phyloP scores from a whole-genome alignment of 139 green algal species.

The Tetraselmis chui region DNA sequence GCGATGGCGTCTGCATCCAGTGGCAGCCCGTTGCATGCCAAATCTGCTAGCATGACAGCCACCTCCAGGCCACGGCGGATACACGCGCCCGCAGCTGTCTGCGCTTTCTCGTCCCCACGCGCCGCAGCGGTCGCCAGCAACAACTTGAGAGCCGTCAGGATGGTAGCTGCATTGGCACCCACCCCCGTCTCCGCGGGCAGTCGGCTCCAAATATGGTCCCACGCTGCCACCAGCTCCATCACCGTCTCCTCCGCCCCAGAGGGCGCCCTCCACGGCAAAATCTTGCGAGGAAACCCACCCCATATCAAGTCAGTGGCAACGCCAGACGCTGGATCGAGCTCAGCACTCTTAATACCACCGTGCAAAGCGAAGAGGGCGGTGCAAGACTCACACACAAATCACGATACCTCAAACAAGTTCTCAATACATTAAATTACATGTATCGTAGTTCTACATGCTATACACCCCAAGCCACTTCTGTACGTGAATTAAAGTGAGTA shows the following conservation, averaged over 20 bases:
- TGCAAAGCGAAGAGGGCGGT: too few species aligned
- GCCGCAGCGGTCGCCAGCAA: background rate
- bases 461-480: too few species aligned
- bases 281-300: background rate
- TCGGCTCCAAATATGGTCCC: background rate
- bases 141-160: background rate
- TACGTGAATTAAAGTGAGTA: too few species aligned
- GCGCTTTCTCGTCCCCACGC: background rate
- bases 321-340: too few species aligned
- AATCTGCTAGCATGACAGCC: slow-evolving; percentile 58
- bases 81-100: too few species aligned
- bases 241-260: background rate
- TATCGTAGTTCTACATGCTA: too few species aligned
- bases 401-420: too few species aligned
- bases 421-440: too few species aligned
- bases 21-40: slow-evolving; percentile 47
- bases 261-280: background rate
- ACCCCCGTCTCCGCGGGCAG: background rate
- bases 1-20: slow-evolving; percentile 76
- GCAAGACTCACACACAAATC: too few species aligned
- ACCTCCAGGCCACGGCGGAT: slow-evolving; percentile 37
- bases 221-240: background rate
- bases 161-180: background rate
- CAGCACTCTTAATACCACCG: too few species aligned
- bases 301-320: too few species aligned